Evolutionary conservation across 345 rosid species (phyloP), one percentile per base, ranked within the genome.

Genomic region (Acer negundo): DNA sequence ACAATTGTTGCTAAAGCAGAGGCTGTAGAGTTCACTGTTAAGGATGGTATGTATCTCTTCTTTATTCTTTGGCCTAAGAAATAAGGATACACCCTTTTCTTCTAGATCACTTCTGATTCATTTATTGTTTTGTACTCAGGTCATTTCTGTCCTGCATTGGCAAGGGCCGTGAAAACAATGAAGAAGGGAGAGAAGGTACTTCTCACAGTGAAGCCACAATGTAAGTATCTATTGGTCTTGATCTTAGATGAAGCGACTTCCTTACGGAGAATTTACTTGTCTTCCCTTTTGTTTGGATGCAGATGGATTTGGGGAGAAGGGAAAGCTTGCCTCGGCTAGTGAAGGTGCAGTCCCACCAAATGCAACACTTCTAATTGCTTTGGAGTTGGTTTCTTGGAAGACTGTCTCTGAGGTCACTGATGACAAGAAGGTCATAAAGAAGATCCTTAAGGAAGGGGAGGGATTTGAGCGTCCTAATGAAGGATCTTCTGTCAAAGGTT

Each of bases 221-320:
- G 97, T 92, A 68, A 79, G 86, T 24, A 47, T 23, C 63, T 11
- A 26, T 13, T 71, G 59, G 13, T 28, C 7, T 10, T 75, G 28
- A 11, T 44, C 12, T 12, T 24, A 3, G 20, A 63, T 23, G 35
- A 19, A 70, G 19, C 40, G 64, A 44, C 55, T 28, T 49, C 13
- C 19, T 71, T 26, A 4, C n/a, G 12, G 61, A 19, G 47, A 19
- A 11, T 73, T 22, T 53, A 51, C 47, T 84, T 56, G 77, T 15
- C 7, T 24, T 31, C 10, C 81, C 73, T 73, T 59, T 40, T 59
- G 40, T n/a, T 16, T 11, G 53, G n/a, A 24, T 77, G 38, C 15
- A 97, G 98, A 94, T 87, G 97, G 99, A 69, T 97, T 94, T 76
- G 97, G 97, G 53, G 97, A 90, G 87, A 90, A 89, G 78, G 98